Evolutionary conservation across 2,329 filamentous ascomycete species (phyloP), one percentile per base, ranked within the genome.

Genomic region (Epichloe bromicola): DNA sequence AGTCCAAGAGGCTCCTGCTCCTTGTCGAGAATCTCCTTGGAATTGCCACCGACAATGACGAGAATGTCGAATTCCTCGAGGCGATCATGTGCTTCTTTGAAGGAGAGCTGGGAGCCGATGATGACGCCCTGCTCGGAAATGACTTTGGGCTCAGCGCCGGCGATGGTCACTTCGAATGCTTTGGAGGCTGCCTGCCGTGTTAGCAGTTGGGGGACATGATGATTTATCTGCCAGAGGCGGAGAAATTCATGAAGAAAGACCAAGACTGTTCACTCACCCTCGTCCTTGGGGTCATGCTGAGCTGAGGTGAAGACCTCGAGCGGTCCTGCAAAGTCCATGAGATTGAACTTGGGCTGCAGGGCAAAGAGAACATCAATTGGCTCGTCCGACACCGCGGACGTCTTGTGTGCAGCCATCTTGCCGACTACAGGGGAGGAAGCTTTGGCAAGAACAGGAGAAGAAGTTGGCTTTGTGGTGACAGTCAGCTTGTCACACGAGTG

Each of bases 41-140:
- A 71, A 63, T 80, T 77, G 63, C 88, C 87, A 61, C 88, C 88
- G 30, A 88, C 76, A 57, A 94, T 72, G 65, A 93, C 75, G 59
- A 94, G 75, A 55, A 93, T 75, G 65, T 94, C 88, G 65, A 86
- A 90, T 57, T 89, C 84, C 57, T 82, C 72, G 46, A 89, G 78
- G 58, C 75, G 74, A 53, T 87, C 79, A 68, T 88, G 77, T 55
- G 86, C 87, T 63, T 91, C 86, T 63, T 86, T 85, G 74, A 79
- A 88, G 64, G 81, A 75, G 66, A 90, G 82, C 68, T 93, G 83
- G 55, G 85, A 81, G 61, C 79, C 79, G 66, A 93, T 72, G 59
- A 81, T 74, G 62, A 84, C 76, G 58, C 86, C 86, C 66, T 88
- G 74, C 41, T 70, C 65, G 26, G 77, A 79, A 48, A 80, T 62